Base-by-base conservation (phyloP, 345 rosid genomes). In the Kandelia obovata region DNA sequence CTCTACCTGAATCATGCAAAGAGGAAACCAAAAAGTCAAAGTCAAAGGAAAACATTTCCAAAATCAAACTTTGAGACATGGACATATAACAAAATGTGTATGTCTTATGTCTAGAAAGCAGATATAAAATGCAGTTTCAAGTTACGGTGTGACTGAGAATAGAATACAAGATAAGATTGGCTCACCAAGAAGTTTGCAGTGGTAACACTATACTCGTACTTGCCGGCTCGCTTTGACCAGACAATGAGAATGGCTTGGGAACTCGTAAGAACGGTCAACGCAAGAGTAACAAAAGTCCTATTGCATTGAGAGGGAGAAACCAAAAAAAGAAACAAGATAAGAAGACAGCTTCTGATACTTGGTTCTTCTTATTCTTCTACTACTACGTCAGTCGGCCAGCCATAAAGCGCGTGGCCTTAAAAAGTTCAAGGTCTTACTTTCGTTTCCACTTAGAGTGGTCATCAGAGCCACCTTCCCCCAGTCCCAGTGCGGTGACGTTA, bases 141-240 rank as follows among this genome's bases (percentile, higher is more conserved):
- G 32, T 32, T 31, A 53, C n/a, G 1, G 47, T 10, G 11, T 7
- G 58, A 53, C 27, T 0, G 10, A 20, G 27, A 9, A 58, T 19
- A 15, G 8, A 2, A 15, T 3, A 43, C 15, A 55, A 34, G 30
- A 31, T 25, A 15, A 8, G 53, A 46, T 71, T 62, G 16, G 73
- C 93, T 84, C 58, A 92, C 99, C 96, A 90, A 56, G 73, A 95
- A 90, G 78, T 95, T 95, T 10, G 97, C 97, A 15, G 99, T 95
- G 21, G 99, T 92, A 57, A 92, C 96, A 71, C 99, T 95, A 62
- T 92, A 95, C 77, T 95, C 96, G 32, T 95, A 95, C 78, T 89
- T 89, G 65, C 97, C 96, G 65, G 99, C 99, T 84, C 99, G 88
- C 77, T 95, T 95, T 27, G 99, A 95, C 99, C 99, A 95, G 3